Conservation (phyloP, 768 basidiomycete genomes). For the Leccinum longicurvipes region DNA sequence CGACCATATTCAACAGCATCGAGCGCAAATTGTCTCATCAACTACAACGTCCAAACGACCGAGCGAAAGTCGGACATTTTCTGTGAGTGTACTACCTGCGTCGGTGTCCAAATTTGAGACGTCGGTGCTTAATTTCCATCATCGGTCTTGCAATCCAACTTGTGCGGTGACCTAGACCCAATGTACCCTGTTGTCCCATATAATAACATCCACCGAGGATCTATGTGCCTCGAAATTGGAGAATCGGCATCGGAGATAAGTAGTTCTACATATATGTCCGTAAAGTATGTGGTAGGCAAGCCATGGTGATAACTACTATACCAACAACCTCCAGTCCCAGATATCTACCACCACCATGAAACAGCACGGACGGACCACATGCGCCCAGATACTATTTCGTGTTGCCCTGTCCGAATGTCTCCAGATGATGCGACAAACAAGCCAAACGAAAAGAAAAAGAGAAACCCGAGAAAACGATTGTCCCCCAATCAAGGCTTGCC, state of each 20-base stretch:
- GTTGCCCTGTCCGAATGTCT: background rate
- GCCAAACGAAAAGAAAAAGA: background rate
- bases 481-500: conserved; percentile 34
- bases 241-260: background rate
- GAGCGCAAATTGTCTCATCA: too few species aligned
- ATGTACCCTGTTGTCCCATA: too few species aligned
- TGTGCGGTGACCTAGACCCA: too few species aligned
- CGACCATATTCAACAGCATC: too few species aligned
- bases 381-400: background rate
- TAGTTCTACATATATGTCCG: background rate
- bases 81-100: too few species aligned
- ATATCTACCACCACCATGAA: background rate
- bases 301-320: background rate
- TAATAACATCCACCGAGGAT: background rate
- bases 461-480: background rate
- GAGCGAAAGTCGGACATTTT: too few species aligned
- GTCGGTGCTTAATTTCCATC: too few species aligned
- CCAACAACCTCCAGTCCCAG: background rate
- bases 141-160: too few species aligned
- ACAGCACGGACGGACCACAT: background rate
- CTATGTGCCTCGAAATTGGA: background rate
- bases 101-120: too few species aligned
- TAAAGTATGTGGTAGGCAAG: background rate
- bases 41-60: too few species aligned
- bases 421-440: background rate